Evolutionary conservation across 192 early-diverging fungal genomes (phyloP), one percentile per base, ranked within the genome.

Genomic region (Coemansia sp.): DNA sequence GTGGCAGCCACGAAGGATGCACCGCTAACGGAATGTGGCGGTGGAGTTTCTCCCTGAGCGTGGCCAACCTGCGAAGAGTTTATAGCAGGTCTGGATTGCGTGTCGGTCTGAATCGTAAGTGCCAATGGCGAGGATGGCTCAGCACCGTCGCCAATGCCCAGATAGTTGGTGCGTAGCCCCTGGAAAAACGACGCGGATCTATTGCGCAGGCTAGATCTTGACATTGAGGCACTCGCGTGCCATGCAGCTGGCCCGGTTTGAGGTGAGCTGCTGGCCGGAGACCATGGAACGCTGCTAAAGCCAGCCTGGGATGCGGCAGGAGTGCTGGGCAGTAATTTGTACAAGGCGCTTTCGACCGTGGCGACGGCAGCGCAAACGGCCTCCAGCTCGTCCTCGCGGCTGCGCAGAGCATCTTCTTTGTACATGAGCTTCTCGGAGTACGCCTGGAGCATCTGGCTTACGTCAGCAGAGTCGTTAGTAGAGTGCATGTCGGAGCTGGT

Each of bases 381-480:
- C 37, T 81, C 78, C 47, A 81, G 70, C 45, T 81, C 78, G 18
- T 81, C 78, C 59, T 81, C 78, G 53, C 78, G 78, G 39, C 66
- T 73, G 62, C 73, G 78, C 59, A 81, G 59, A 15, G 73, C 65
- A 18, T 81, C 78, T n/a, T 81, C 78, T 50, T 81, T 81, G 16
- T 56, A 39, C 62, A 81, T 74, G 20, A 81, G 73, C 70, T 81
- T 81, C 34, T 75, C 73, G 20, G 78, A 81, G 47, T 81, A 81
- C 7, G 66, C 73, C 29, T 62, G 56, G 30, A 74, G 73, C 78
- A 81, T 75, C 47, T 75, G 78, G 20, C 61, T 64, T 30, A 73
- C 49, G 30, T 62, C 58, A 6, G 58, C 58, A 1, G 35, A 20
- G 11, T 66, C 30, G 12, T 10, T 15, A 9, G 29, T 27, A 56